Base-by-base conservation (phyloP, 768 basidiomycete genomes). In the Cystobasidium onofrii region DNA sequence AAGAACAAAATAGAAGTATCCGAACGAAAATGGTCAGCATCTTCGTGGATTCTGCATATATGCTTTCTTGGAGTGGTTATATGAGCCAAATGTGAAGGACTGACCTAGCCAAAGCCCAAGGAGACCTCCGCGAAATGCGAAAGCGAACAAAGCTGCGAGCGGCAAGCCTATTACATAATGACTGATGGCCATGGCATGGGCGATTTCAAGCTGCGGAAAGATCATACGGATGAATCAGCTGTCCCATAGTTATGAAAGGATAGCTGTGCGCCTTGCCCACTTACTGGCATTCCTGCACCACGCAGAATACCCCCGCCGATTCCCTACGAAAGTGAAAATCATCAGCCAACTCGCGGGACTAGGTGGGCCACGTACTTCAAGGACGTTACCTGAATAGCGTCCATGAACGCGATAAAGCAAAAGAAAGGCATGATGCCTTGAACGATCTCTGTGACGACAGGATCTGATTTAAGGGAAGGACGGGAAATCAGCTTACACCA, bases 31-130 rank as follows among this genome's bases (percentile, higher is more conserved):
- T n/a, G n/a, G n/a, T n/a, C n/a, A n/a, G n/a, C n/a, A n/a, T n/a
- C n/a, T n/a, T n/a, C n/a, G n/a, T n/a, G n/a, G n/a, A n/a, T n/a
- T n/a, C n/a, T n/a, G n/a, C n/a, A n/a, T n/a, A n/a, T n/a, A n/a
- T n/a, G n/a, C n/a, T n/a, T n/a, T n/a, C n/a, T n/a, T n/a, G n/a
- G n/a, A n/a, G n/a, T n/a, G n/a, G n/a, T n/a, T n/a, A n/a, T n/a
- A n/a, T n/a, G n/a, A n/a, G n/a, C n/a, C n/a, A 46, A 25, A 27
- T 27, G 13, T 31, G 9, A n/a, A 43, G 12, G 27, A 27, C 69
- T 71, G 13, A 71, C 69, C 69, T 15, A 39, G 31, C 69, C 69
- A 71, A 1, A 71, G 31, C 9, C 69, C 69, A 17, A 71, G 27
- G 13, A 71, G 33, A n/a, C 69, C 69, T 36, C 36, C 20, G 15